These are phyloP conservation scores for Colletotrichum zoysiae DNA, from an alignment of 2,329 filamentous ascomycete genomes.

Conservation along the genomic window DNA sequence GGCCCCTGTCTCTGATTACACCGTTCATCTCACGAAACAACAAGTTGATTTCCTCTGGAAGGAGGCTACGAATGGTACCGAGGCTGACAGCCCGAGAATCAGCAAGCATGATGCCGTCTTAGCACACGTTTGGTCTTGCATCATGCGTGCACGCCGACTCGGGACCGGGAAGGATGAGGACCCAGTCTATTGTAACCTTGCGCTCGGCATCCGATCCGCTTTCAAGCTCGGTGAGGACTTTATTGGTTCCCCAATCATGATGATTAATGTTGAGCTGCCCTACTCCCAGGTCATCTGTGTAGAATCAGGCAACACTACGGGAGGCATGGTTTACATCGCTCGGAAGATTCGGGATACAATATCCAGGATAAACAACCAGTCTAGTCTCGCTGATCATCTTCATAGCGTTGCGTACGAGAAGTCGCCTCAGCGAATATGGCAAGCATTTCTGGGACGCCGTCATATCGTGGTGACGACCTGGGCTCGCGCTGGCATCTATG, in stretches of 20 bases:
- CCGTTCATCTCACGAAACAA: neutral
- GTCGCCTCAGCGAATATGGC: neutral
- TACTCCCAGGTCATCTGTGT: neutral
- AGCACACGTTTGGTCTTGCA: neutral
- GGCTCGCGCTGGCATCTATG: neutral
- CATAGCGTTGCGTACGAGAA: neutral
- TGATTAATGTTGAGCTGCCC: neutral
- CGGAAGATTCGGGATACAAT: neutral
- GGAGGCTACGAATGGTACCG: neutral
- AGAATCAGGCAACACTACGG: neutral
- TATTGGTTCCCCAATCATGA: neutral
- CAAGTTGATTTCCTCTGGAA: neutral
- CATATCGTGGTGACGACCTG: neutral
- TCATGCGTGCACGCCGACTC: neutral
- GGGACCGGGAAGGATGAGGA: neutral
- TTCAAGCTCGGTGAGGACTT: neutral
- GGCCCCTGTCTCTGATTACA: neutral
- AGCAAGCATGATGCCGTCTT: slow-evolving; percentile 2
- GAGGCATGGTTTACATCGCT: neutral
- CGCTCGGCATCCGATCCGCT: neutral
- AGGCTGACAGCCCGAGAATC: neutral
- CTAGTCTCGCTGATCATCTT: neutral
- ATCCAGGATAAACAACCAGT: neutral
- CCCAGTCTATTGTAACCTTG: neutral
- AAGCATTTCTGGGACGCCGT: neutral